Base-by-base conservation (phyloP, 805 yeast species). In the Tetrapisispora nanseiensis region DNA sequence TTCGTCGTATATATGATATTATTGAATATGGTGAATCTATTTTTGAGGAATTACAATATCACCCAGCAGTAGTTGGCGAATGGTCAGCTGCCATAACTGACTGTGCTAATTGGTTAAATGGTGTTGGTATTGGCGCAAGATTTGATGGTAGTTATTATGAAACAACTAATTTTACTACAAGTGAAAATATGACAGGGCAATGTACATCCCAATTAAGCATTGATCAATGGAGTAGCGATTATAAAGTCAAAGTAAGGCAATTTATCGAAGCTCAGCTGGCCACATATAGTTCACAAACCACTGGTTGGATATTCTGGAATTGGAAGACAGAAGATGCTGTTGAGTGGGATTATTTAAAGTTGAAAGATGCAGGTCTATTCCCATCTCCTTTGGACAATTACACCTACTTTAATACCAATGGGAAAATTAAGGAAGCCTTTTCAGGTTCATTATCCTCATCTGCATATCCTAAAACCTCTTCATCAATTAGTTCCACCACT, bases 71-170 rank as follows among this genome's bases (percentile, higher is more conserved):
- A 7, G 74, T 78, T 32, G 85, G 86, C 3, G 86, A 80, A 59
- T 80, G 80, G 80, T 71, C 79, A 18, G 85, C 78, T 18, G 86
- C 82, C 6, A 65, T 80, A 37, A 80, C 85, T 1, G 87, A 80
- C 54, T 80, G 86, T 59, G 76, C 83, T 4, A 67, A 65, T 20
- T 80, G 84, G 85, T 58, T 80, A 40, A 80, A 80, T 51, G 86
- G 86, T 40, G 76, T 78, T 13, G 80, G 80, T 3, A 62, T 75
- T 21, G 84, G 84, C n/a, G 68, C 83, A 1, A 68, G 86, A 43
- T 80, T 68, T 52, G 81, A 72, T 33, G 78, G 75, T 1, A 61
- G 74, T 3, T 74, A 63, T 48, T 59, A 54, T 42, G 48, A 50
- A 16, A 47, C 55, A 12, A 54, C 56, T 12, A 27, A 33, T n/a